Percentiles rank a stretch among this genome's conserved stretches.
phyloP scores from a whole-genome alignment of 73 alveolate species.

The Paramecium caudatum region DNA sequence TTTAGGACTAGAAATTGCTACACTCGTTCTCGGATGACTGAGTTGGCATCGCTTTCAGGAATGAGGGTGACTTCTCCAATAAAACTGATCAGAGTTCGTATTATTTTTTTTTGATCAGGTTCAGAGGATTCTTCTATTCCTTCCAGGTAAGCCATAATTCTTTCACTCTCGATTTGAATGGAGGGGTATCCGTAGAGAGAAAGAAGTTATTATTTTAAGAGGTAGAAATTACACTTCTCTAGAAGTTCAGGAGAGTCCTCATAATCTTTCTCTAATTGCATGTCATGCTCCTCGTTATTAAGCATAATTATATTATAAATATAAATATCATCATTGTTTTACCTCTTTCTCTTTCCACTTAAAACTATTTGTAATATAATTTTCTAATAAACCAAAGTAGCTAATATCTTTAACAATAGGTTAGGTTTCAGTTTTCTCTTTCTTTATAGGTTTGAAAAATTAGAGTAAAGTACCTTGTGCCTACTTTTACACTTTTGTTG shows the following conservation, averaged over 20 bases:
- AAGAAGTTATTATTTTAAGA: slow-evolving; percentile 2
- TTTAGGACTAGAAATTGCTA: background rate
- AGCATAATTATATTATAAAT: background rate
- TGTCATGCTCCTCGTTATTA: background rate
- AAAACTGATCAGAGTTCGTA: slow-evolving; percentile 5
- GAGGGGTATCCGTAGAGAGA: slow-evolving; percentile 11
- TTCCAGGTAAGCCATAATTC: background rate
- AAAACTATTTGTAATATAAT: too few relatives aligned
- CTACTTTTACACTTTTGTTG: background rate
- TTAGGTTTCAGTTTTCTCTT: too few relatives aligned
- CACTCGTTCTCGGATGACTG: background rate
- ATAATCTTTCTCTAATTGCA: background rate
- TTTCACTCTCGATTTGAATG: background rate
- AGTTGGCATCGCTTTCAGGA: background rate
- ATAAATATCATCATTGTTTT: background rate
- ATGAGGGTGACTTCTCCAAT: slow-evolving; percentile 32
- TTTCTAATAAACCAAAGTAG: too few relatives aligned
- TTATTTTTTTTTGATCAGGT: background rate
- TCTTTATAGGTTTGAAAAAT: slow-evolving; percentile 7
- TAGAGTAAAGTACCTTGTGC: background rate
- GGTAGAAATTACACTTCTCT: slow-evolving; percentile 12
- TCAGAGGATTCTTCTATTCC: background rate
- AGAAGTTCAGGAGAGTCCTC: background rate
- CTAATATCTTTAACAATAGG: too few relatives aligned
- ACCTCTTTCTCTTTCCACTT: background rate